phyloP scores from a whole-genome alignment of 768 basidiomycete species.

The Naganishia friedmannii region DNA sequence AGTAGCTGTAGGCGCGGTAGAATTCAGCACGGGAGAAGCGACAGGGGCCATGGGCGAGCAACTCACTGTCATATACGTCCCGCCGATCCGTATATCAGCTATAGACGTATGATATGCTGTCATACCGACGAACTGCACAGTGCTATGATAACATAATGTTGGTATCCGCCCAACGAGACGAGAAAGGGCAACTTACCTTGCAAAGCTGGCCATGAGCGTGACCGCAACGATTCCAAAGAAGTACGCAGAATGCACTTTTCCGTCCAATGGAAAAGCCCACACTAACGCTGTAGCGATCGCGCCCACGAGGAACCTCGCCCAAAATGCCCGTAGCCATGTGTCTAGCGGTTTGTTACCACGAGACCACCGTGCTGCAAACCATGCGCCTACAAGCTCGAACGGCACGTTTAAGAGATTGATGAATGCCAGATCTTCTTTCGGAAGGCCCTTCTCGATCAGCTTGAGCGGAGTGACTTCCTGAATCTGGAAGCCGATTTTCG shows the following conservation, averaged over 20 bases:
- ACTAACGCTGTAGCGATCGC: slow-evolving; percentile 72
- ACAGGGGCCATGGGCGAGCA: background rate
- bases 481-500: slow-evolving; percentile 90
- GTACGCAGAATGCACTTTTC: slow-evolving; percentile 57
- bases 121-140: slow-evolving; percentile 97
- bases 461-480: slow-evolving; percentile 90
- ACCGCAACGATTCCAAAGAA: slow-evolving; percentile 75
- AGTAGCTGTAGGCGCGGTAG: slow-evolving; percentile 61
- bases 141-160: slow-evolving; percentile 57
- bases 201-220: slow-evolving; percentile 78
- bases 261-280: slow-evolving; percentile 68
- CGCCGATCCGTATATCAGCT: slow-evolving; percentile 93
- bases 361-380: slow-evolving; percentile 89
- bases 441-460: slow-evolving; percentile 93
- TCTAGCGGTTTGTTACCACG: slow-evolving; percentile 61
- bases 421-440: slow-evolving; percentile 90
- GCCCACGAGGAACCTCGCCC: slow-evolving; percentile 76
- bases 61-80: slow-evolving; percentile 97
- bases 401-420: slow-evolving; percentile 96
- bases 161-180: slow-evolving; percentile 19
- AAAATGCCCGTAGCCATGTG: slow-evolving; percentile 82
- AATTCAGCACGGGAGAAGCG: slow-evolving; percentile 2
- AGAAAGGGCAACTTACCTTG: slow-evolving; percentile 61
- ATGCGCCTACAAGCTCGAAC: slow-evolving; percentile 91
- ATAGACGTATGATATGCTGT: slow-evolving; percentile 98